phyloP scores from a whole-genome alignment of 1,139 yeast species.

The Blastobotrys proliferans region DNA sequence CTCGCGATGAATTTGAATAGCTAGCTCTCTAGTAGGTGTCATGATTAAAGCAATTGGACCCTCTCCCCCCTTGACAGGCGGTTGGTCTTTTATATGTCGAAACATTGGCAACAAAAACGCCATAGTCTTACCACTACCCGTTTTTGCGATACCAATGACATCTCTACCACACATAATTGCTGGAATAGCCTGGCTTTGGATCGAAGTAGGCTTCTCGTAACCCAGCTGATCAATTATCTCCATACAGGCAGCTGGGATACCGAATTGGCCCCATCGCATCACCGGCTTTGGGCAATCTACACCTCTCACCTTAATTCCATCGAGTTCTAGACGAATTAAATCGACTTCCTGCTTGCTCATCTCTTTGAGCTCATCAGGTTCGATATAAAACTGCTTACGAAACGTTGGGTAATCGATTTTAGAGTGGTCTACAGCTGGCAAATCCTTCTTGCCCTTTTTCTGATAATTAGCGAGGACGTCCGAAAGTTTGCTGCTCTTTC shows the following conservation, averaged over 20 bases:
- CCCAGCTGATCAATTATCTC: conserved; percentile 48
- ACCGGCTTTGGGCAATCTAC: conserved; percentile 61
- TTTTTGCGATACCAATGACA: conserved; percentile 89
- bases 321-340: conserved; percentile 51
- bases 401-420: conserved; percentile 50
- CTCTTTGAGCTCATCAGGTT: conserved; percentile 50
- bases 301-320: conserved; percentile 64
- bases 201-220: conserved; percentile 71
- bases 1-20: conserved; percentile 76
- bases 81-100: conserved; percentile 74
- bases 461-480: conserved; percentile 33
- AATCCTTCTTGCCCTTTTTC: conserved; percentile 40
- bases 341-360: conserved; percentile 52
- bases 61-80: conserved; percentile 48
- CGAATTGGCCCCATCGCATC: conserved; percentile 74
- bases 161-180: conserved; percentile 87
- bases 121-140: conserved; percentile 95
- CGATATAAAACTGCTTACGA: conserved; percentile 60
- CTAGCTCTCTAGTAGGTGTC: conserved; percentile 92
- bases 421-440: conserved; percentile 46
- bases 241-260: conserved; percentile 60
- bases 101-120: conserved; percentile 82
- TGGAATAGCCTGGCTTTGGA: conserved; percentile 90
- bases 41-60: conserved; percentile 81
- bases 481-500: conserved; percentile 31